These are phyloP conservation scores for Megacollybia platyphylla DNA, from an alignment of 1,284 basidiomycete genomes.

Conservation along the genomic window DNA sequence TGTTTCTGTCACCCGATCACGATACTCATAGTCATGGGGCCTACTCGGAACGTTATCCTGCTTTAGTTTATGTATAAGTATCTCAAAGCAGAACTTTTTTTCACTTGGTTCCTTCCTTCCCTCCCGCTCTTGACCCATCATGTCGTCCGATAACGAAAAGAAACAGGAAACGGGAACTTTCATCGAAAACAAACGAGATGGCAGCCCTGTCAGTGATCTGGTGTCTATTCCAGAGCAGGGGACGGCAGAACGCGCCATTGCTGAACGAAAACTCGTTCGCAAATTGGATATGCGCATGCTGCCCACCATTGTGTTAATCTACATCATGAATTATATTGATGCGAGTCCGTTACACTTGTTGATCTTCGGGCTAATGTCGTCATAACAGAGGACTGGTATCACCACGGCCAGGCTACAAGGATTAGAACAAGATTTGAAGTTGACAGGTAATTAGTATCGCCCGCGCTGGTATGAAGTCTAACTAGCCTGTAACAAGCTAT, in stretches of 20 bases:
- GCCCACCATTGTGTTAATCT: constrained; percentile 49
- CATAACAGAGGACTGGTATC: constrained; percentile 42
- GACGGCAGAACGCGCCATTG: constrained; percentile 10
- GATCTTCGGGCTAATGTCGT: neutral
- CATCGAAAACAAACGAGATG: too few relatives aligned
- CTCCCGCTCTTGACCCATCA: too few relatives aligned
- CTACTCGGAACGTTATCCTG: too few relatives aligned
- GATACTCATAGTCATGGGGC: too few relatives aligned
- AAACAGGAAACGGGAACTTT: too few relatives aligned
- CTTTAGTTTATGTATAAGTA: too few relatives aligned
- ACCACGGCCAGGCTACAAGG: constrained; percentile 50
- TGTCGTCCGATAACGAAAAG: too few relatives aligned
- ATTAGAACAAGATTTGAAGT: constrained; percentile 39
- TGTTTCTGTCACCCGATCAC: too few relatives aligned
- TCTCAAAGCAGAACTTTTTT: too few relatives aligned
- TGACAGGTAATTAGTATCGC: constrained; percentile 22
- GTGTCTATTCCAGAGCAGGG: constrained; percentile 8
- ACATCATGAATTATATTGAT: constrained; percentile 60
- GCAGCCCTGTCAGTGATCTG: neutral
- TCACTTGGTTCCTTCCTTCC: too few relatives aligned
- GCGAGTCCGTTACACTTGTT: constrained; percentile 19
- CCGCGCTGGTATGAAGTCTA: neutral
- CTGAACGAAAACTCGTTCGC: constrained; percentile 31
- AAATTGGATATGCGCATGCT: constrained; percentile 46
- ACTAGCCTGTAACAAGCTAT: constrained; percentile 24